Base-by-base conservation (phyloP, 306 rosid species). In the Cucurbita maxima region DNA sequence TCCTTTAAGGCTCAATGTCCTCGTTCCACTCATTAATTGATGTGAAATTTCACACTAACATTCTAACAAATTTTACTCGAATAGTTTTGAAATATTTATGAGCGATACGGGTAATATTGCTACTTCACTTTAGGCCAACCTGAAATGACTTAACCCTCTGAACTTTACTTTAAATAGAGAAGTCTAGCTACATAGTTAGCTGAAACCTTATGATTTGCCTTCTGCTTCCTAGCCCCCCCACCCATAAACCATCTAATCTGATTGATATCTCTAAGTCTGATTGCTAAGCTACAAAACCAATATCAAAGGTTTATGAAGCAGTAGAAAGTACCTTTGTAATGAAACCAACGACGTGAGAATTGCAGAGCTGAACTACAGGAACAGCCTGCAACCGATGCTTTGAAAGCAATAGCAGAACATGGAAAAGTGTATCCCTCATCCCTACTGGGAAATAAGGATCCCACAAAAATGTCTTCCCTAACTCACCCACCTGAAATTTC, bases 381-480 rank as follows among this genome's bases (percentile, higher is more conserved):
- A 87, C 87, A 81, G 83, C 83, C 13, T 79, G 84, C 57, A 86
- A 54, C 12, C 43, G 76, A 70, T 89, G 96, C 81, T 84, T 88
- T 8, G 89, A 88, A 74, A 91, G 76, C 70, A 89, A 82, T 36
- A 91, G 82, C 79, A 87, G 73, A 37, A 86, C 92, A 77, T 82
- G 91, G 58, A 91, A 64, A 67, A 91, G 72, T 1, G 92, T 81
- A 66, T 87, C 91, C 61, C 81, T 83, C 71, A 86, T 63, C 60
- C 36, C 74, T 41, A 82, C 87, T 0, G 91, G 88, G 70, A 91
- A 86, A 87, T 83, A 87, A 16, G 88, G 88, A 78, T 84, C 84
- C 97, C 86, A 87, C 4, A 89, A 79, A 71, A 79, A 88, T 55
- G 83, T 81, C 72, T 81, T 84, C 1, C 89, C 93, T 76, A 87